A percentile compares a stretch with the other conserved stretches of the same genome.
phyloP scores from a whole-genome alignment of 2,329 filamentous ascomycete species.

The Xylariomycetidae sp. region DNA sequence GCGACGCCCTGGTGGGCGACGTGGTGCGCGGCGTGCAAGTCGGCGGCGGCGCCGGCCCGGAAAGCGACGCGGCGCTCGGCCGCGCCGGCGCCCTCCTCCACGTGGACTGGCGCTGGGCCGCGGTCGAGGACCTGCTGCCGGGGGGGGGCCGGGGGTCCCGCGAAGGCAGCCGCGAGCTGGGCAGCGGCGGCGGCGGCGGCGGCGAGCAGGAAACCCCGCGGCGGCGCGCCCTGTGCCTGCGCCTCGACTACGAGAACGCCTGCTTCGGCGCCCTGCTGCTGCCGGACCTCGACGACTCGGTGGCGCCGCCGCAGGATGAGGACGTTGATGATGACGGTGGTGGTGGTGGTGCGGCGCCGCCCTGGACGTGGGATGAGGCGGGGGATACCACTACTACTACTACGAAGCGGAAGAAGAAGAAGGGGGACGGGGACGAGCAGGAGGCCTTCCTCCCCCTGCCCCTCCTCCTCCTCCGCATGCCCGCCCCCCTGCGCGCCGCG shows the following conservation, averaged over 20 bases:
- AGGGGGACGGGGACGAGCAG: not conserved
- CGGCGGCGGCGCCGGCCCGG: too few relatives aligned
- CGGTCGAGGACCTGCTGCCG: constrained; percentile 22
- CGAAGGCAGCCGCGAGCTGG: constrained; percentile 11
- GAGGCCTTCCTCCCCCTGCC: constrained; percentile 41
- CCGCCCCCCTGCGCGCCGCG: constrained; percentile 42
- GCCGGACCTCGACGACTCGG: constrained; percentile 27
- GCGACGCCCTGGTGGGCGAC: constrained; percentile 51
- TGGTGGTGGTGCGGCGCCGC: not conserved
- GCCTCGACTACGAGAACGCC: constrained; percentile 48
- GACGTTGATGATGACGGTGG: not conserved
- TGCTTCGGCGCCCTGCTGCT: constrained; percentile 45
- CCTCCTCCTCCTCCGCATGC: constrained; percentile 50
- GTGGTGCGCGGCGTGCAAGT: constrained; percentile 56
- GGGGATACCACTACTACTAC: not conserved
- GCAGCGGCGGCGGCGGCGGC: constrained; percentile 3
- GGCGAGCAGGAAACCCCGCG: constrained; percentile 3
- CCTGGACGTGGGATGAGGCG: constrained; percentile 15
- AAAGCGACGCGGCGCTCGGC: constrained; percentile 29
- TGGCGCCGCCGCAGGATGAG: too few relatives aligned
- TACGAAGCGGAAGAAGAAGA: not conserved
- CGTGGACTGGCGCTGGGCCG: constrained; percentile 44
- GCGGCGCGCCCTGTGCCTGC: constrained; percentile 33
- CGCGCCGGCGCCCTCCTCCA: constrained; percentile 38
- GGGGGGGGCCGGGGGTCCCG: constrained; percentile 1